Conservation (phyloP, 2,329 filamentous ascomycete genomes). For the Polytolypa hystricis region DNA sequence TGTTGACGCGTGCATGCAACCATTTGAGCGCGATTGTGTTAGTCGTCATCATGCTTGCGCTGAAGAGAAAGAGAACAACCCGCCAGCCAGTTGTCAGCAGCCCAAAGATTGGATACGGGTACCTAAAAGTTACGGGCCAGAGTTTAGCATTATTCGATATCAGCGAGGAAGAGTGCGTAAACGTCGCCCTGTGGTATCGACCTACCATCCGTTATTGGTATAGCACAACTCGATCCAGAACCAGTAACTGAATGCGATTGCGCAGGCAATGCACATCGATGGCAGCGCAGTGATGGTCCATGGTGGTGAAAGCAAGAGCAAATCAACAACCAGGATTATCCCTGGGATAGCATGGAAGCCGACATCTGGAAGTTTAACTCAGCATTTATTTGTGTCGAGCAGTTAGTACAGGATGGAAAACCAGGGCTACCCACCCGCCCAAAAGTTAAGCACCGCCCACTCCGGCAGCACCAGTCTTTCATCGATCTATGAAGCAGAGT, state of each 20-base stretch:
- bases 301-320: constrained; percentile 49
- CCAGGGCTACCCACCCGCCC: constrained; percentile 22
- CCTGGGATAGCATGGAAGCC: constrained; percentile 43
- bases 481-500: constrained; percentile 24
- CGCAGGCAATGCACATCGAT: constrained; percentile 38
- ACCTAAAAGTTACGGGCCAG: constrained; percentile 37
- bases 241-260: constrained; percentile 50
- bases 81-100: constrained; percentile 56
- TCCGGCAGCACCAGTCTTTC: constrained; percentile 40
- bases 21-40: constrained; percentile 60
- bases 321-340: constrained; percentile 42
- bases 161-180: neutral
- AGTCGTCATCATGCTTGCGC: constrained; percentile 59
- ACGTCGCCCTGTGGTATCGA: too few relatives aligned
- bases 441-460: constrained; percentile 25
- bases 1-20: constrained; percentile 49
- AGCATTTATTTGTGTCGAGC: too few relatives aligned
- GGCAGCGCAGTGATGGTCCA: constrained; percentile 46
- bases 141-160: neutral
- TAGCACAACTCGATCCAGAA: constrained; percentile 54
- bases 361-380: constrained; percentile 23
- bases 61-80: constrained; percentile 55
- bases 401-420: neutral
- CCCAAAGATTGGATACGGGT: constrained; percentile 78
- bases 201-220: constrained; percentile 47